These are phyloP conservation scores for Fomes fomentarius DNA, from an alignment of 1,284 basidiomycete species.

Conservation along the genomic window DNA sequence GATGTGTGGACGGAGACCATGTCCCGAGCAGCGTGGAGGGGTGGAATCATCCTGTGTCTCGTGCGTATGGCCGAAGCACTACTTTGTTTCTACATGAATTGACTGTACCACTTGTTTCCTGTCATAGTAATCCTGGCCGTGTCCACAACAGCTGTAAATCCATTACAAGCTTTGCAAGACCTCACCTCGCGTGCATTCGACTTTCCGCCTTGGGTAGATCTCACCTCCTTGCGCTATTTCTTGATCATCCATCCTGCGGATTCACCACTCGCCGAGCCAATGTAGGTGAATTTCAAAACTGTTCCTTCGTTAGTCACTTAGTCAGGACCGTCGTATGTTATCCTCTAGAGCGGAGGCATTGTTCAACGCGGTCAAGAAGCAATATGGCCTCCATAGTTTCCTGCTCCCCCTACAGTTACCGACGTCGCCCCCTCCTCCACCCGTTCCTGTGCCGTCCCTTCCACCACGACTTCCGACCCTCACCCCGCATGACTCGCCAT, in stretches of 20 bases:
- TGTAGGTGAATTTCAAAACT: slow-evolving; percentile 52
- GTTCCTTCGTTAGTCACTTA: not conserved
- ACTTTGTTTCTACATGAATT: not conserved
- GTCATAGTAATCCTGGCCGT: slow-evolving; percentile 72
- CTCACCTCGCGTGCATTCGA: slow-evolving; percentile 66
- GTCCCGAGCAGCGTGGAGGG: slow-evolving; percentile 69
- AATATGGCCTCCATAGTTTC: slow-evolving; percentile 75
- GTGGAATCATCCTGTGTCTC: slow-evolving; percentile 82
- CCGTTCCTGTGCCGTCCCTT: slow-evolving; percentile 65
- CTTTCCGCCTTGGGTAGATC: slow-evolving; percentile 79
- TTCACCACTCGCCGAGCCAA: slow-evolving; percentile 74
- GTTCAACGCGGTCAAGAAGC: slow-evolving; percentile 82
- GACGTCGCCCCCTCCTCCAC: slow-evolving; percentile 54
- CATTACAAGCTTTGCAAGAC: slow-evolving; percentile 72
- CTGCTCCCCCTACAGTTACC: slow-evolving; percentile 67
- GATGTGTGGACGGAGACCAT: slow-evolving; percentile 76
- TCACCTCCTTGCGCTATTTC: slow-evolving; percentile 67
- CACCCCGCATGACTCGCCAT: slow-evolving; percentile 34
- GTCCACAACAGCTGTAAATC: slow-evolving; percentile 76
- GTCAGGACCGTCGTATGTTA: not conserved
- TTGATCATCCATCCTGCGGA: slow-evolving; percentile 73
- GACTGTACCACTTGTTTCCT: not conserved
- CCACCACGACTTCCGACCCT: slow-evolving; percentile 68
- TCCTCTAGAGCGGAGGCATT: slow-evolving; percentile 65
- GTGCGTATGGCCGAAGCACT: slow-evolving; percentile 45